These are phyloP conservation scores for Aspergillus udagawae DNA, from an alignment of 2,329 filamentous ascomycete genomes.

Conservation along the genomic window DNA sequence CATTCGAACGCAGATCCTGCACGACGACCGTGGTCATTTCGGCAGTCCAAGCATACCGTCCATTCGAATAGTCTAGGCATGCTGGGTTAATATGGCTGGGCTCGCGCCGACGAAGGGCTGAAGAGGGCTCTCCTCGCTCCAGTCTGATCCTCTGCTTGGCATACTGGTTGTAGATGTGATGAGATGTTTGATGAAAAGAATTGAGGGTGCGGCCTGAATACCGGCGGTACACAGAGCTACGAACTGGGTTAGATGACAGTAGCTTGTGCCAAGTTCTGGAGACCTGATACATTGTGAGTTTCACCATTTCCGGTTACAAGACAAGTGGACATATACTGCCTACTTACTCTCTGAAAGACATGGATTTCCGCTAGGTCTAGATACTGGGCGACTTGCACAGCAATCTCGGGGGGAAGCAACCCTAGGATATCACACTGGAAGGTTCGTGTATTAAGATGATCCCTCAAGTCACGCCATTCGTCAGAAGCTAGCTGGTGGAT, in stretches of 20 bases:
- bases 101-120: background rate
- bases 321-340: background rate
- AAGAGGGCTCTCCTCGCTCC: conserved; percentile 20
- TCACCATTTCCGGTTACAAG: background rate
- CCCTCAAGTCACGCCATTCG: conserved; percentile 31
- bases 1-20: conserved; percentile 9
- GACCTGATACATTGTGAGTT: conserved; percentile 21
- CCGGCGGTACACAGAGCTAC: conserved; percentile 12
- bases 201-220: conserved; percentile 8
- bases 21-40: conserved; percentile 9
- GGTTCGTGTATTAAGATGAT: conserved; percentile 14
- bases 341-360: conserved; percentile 30
- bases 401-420: conserved; percentile 31
- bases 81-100: background rate
- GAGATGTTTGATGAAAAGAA: background rate
- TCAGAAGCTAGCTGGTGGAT: conserved; percentile 21
- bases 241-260: conserved; percentile 23
- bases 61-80: conserved; percentile 17
- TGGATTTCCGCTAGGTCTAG: conserved; percentile 27
- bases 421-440: conserved; percentile 33
- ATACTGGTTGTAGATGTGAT: conserved; percentile 10
- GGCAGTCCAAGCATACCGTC: conserved; percentile 19
- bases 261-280: conserved; percentile 30
- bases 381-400: conserved; percentile 21
- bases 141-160: conserved; percentile 20